Conservation (phyloP, 2,329 filamentous ascomycete species). For the Fusarium sarcochroum region DNA sequence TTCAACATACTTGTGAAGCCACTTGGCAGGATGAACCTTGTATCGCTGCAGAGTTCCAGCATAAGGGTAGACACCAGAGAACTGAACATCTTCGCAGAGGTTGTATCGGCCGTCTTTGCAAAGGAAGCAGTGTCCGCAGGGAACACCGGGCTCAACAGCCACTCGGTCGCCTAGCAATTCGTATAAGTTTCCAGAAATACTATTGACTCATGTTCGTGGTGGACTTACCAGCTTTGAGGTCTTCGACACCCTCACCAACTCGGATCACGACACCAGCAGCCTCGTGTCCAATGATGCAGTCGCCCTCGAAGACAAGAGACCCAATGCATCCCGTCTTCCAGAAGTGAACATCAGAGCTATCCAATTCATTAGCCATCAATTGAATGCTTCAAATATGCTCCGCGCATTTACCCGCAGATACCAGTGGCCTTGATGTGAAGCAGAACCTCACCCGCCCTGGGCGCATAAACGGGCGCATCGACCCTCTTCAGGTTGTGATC, state of each 20-base stretch:
- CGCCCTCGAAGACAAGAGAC: conserved; percentile 70
- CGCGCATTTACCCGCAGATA: conserved; percentile 68
- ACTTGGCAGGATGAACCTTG: conserved; percentile 73
- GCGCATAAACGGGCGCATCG: conserved; percentile 69
- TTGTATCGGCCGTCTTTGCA: conserved; percentile 74
- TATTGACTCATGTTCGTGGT: neutral
- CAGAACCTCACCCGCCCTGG: conserved; percentile 67
- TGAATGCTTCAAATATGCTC: neutral
- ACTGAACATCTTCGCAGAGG: conserved; percentile 73
- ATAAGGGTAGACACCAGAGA: conserved; percentile 73
- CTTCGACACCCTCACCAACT: conserved; percentile 67
- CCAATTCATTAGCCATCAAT: conserved; percentile 6
- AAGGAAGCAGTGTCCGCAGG: conserved; percentile 72
- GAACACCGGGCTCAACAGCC: conserved; percentile 76
- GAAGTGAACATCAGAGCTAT: conserved; percentile 76
- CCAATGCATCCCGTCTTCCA: conserved; percentile 77
- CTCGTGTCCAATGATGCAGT: conserved; percentile 77
- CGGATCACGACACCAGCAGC: conserved; percentile 72
- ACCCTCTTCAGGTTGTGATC: conserved; percentile 71
- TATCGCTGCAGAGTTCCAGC: conserved; percentile 72
- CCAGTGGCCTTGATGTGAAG: conserved; percentile 74
- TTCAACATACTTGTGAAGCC: conserved; percentile 63
- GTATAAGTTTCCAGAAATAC: conserved; percentile 12
- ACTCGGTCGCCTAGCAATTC: conserved; percentile 69
- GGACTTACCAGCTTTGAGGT: conserved; percentile 61